These are phyloP conservation scores for Phytophthora constricta DNA, from an alignment of 352 stramenopile species.

Conservation along the genomic window DNA sequence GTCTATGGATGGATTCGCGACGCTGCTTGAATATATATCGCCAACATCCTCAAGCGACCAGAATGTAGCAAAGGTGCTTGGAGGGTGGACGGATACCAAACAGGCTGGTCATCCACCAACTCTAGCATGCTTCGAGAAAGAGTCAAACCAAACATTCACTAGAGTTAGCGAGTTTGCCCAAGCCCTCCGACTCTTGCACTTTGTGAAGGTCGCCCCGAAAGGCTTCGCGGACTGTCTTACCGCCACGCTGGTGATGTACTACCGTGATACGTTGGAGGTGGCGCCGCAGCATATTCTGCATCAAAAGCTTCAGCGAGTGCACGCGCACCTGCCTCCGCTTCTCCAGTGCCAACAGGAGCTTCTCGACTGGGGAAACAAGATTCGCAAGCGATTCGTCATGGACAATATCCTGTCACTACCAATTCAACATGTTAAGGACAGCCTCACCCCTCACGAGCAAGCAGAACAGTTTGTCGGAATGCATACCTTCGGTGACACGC, in stretches of 20 bases:
- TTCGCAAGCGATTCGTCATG: conserved; percentile 8
- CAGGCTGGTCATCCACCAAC: conserved; percentile 6
- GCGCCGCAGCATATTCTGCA: conserved; percentile 6
- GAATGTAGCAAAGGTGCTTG: conserved; percentile 23
- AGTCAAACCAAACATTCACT: not conserved
- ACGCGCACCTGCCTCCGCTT: not conserved
- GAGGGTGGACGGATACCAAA: conserved; percentile 15
- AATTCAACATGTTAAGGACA: conserved; percentile 10
- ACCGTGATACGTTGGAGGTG: conserved; percentile 3
- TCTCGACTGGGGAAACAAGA: not conserved
- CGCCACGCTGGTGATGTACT: conserved; percentile 16
- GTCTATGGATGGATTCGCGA: conserved; percentile 30
- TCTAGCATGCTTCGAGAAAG: conserved; percentile 15
- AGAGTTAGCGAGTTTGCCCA: conserved; percentile 4
- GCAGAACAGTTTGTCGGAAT: conserved; percentile 12
- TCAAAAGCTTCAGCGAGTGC: not conserved
- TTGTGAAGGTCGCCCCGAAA: conserved; percentile 1
- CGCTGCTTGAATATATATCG: conserved; percentile 29
- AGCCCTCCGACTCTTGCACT: not conserved
- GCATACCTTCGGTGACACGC: conserved; percentile 11
- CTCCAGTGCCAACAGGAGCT: not conserved
- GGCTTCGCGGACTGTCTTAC: conserved; percentile 16
- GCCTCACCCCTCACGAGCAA: conserved; percentile 1
- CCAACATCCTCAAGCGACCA: conserved; percentile 20
- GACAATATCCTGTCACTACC: conserved; percentile 10